phyloP scores from a whole-genome alignment of 352 stramenopile genomes.

The Phytophthora podocarpi region DNA sequence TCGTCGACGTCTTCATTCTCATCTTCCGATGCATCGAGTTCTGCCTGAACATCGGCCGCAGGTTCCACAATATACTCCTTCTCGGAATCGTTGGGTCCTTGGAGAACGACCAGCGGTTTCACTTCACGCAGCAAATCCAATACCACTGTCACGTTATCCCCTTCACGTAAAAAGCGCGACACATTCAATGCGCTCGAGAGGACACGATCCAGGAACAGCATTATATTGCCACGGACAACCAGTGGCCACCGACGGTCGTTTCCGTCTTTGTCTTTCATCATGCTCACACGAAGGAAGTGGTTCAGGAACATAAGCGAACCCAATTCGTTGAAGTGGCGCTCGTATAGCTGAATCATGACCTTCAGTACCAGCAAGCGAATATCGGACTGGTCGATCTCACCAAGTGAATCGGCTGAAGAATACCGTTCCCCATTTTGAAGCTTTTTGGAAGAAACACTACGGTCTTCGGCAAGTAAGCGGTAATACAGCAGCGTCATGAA shows the following conservation, averaged over 20 bases:
- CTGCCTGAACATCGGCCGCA: slow-evolving; percentile 52
- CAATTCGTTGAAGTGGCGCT: slow-evolving; percentile 78
- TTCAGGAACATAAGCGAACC: slow-evolving; percentile 85
- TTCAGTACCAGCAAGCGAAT: slow-evolving; percentile 85
- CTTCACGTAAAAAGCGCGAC: slow-evolving; percentile 75
- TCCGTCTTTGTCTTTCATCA: slow-evolving; percentile 60
- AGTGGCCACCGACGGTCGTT: slow-evolving; percentile 67
- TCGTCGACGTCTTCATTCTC: slow-evolving; percentile 41
- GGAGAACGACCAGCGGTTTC: slow-evolving; percentile 72
- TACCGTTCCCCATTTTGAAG: slow-evolving; percentile 26
- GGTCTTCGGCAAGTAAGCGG: slow-evolving; percentile 76
- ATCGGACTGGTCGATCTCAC: slow-evolving; percentile 61
- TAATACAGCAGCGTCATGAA: slow-evolving; percentile 92
- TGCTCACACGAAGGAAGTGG: slow-evolving; percentile 79
- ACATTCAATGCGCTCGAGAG: slow-evolving; percentile 83
- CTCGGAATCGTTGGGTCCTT: slow-evolving; percentile 67
- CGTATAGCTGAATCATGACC: slow-evolving; percentile 89
- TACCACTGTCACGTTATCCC: slow-evolving; percentile 77
- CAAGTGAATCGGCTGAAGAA: slow-evolving; percentile 37
- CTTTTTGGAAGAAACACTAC: slow-evolving; percentile 16
- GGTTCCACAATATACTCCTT: slow-evolving; percentile 76
- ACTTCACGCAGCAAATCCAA: slow-evolving; percentile 78
- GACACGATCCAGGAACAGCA: slow-evolving; percentile 82
- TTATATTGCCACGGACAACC: slow-evolving; percentile 82
- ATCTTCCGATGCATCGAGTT: slow-evolving; percentile 67